Evolutionary conservation across 768 basidiomycete species (phyloP).

Genomic region (Pleurotus ostreatus): DNA sequence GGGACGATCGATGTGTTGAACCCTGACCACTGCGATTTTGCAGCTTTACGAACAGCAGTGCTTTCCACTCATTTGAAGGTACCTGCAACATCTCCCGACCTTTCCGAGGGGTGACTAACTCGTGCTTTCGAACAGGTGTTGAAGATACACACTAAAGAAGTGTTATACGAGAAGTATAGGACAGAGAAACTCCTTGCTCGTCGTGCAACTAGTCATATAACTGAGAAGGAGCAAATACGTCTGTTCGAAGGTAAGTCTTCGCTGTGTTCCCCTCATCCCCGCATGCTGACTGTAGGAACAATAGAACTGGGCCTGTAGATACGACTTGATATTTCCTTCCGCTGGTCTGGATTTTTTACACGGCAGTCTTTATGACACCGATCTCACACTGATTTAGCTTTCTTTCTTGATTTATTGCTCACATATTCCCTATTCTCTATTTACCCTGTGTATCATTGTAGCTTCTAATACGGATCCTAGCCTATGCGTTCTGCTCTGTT

Average conservation of each 20-base stretch:
- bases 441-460: constrained; percentile 12
- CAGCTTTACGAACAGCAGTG: constrained; percentile 77
- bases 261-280: background rate
- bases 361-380: no score
- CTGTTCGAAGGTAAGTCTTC: constrained; percentile 61
- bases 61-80: constrained; percentile 86
- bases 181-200: constrained; percentile 88
- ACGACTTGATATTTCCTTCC: background rate
- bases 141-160: constrained; percentile 80
- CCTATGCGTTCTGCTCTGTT: background rate
- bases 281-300: background rate
- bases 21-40: constrained; percentile 85
- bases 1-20: constrained; percentile 84
- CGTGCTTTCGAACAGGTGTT: constrained; percentile 47
- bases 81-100: constrained; percentile 15
- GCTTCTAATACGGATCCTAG: constrained; percentile 4
- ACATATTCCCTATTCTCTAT: constrained; percentile 11
- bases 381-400: no score
- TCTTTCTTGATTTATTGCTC: background rate
- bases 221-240: constrained; percentile 67
- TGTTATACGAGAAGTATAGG: constrained; percentile 89
- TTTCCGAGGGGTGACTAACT: constrained; percentile 4
- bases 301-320: constrained; percentile 1
- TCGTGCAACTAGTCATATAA: constrained; percentile 76
- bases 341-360: background rate